Conservation (phyloP, 306 rosid species). For the Corylus americana region DNA sequence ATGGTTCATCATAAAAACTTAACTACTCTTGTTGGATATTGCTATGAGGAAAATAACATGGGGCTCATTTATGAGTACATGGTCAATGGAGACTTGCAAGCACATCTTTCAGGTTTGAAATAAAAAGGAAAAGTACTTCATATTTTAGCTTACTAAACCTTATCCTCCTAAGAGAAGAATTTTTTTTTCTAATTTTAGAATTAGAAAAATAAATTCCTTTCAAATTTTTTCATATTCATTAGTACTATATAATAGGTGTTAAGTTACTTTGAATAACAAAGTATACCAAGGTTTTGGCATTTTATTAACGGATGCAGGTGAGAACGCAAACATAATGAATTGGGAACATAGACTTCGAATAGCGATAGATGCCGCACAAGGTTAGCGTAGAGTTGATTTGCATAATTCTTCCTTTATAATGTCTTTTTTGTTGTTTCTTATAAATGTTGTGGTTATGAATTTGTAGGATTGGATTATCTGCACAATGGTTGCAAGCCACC, state of each 20-base stretch:
- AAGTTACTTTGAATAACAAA: neutral
- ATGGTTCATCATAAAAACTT: constrained; percentile 16
- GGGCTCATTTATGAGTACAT: constrained; percentile 45
- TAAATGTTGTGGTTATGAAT: neutral
- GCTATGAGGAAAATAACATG: constrained; percentile 28
- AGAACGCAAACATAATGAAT: constrained; percentile 21
- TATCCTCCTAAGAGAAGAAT: too few species aligned
- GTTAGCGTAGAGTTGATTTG: constrained; percentile 17
- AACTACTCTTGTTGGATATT: constrained; percentile 40
- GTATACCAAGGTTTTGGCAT: neutral
- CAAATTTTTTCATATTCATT: neutral
- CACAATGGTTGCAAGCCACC: constrained; percentile 53
- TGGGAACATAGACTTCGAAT: constrained; percentile 54
- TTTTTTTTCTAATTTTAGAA: too few species aligned
- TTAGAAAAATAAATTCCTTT: too few species aligned
- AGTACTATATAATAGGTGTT: neutral
- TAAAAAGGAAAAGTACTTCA: neutral
- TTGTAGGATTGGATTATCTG: constrained; percentile 57
- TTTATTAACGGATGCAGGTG: constrained; percentile 6
- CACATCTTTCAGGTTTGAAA: constrained; percentile 37
- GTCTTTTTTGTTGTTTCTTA: neutral
- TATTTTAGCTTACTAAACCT: neutral
- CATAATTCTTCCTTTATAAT: neutral
- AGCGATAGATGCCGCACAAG: constrained; percentile 52
- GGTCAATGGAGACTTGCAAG: constrained; percentile 42